Evolutionary conservation across 495 filamentous ascomycete species (phyloP), one percentile per base, ranked within the genome.

Genomic region (Aspergillus leporis): DNA sequence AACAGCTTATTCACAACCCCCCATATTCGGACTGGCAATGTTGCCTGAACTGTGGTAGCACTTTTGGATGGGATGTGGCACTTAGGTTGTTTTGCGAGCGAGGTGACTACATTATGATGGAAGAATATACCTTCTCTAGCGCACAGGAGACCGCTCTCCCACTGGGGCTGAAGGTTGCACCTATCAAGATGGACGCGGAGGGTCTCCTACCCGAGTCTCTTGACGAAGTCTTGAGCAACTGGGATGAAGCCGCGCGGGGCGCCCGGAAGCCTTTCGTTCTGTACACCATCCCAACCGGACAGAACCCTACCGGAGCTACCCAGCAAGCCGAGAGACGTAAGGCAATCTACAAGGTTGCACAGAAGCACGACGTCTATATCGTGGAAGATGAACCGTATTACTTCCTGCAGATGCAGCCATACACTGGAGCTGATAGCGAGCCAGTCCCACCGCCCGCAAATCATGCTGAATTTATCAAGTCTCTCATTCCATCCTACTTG

Each of bases 331-430:
- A 81, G 68, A 82, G 93, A 43, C 77, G 92, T 13, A 71, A 80
- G 57, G 85, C 79, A 22, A 80, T 98, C 45, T 97, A 97, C 76
- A 74, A 72, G 16, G 81, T 96, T 9, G 86, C 85, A 25, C 85
- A 87, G 69, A 89, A 90, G 73, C 90, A 96, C 68, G 90, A 96
- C 66, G 59, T 98, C 40, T 89, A 83, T 67, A 93, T 98, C 68
- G 67, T 98, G 52, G 93, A 98, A 74, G 93, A 98, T 68, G 93
- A 98, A 69, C 93, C 93, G 13, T 97, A 97, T 74, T 98, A 97
- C 75, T 98, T 93, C 78, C 80, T 98, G 51, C 94, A 98, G 76
- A 97, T 98, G 92, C 85, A 90, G 68, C 86, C 90, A 1, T 94
- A 93, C 73, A 79, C 79, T 14, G 83, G 84, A 23, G 69, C 77